These are phyloP conservation scores for Epichloe amarillans DNA, from an alignment of 2,329 filamentous ascomycete species.

Conservation along the genomic window DNA sequence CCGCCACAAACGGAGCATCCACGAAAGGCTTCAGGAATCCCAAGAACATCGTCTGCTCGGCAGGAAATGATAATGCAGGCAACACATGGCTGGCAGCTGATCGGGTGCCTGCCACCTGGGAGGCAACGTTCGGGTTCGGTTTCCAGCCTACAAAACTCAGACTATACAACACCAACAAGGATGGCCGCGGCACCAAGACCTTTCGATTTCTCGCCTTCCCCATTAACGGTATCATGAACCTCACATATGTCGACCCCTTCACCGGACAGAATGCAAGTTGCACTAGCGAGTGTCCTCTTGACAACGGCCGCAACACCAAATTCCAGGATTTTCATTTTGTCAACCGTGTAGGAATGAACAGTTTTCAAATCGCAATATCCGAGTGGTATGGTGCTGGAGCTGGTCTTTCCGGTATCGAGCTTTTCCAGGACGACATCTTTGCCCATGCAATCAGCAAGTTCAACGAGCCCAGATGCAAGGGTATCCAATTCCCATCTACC, in stretches of 20 bases:
- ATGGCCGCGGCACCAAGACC: conserved; percentile 75
- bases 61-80: conserved; percentile 52
- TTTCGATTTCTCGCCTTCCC: conserved; percentile 80
- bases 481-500: conserved; percentile 45
- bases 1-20: conserved; percentile 47
- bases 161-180: conserved; percentile 73
- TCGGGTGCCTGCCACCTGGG: conserved; percentile 65
- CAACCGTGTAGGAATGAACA: conserved; percentile 75
- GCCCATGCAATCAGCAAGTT: conserved; percentile 75
- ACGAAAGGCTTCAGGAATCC: conserved; percentile 59
- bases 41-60: conserved; percentile 66
- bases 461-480: conserved; percentile 76
- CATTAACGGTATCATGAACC: conserved; percentile 86
- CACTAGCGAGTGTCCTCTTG: conserved; percentile 75
- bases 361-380: conserved; percentile 72
- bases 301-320: conserved; percentile 46
- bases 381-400: conserved; percentile 79
- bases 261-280: conserved; percentile 58
- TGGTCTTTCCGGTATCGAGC: conserved; percentile 72
- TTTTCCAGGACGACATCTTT: conserved; percentile 76
- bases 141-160: conserved; percentile 80
- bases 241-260: conserved; percentile 72
- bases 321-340: conserved; percentile 91
- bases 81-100: conserved; percentile 70
- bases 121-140: conserved; percentile 67